Conservation (phyloP, 768 basidiomycete species). For the Tulasnella sp. region DNA sequence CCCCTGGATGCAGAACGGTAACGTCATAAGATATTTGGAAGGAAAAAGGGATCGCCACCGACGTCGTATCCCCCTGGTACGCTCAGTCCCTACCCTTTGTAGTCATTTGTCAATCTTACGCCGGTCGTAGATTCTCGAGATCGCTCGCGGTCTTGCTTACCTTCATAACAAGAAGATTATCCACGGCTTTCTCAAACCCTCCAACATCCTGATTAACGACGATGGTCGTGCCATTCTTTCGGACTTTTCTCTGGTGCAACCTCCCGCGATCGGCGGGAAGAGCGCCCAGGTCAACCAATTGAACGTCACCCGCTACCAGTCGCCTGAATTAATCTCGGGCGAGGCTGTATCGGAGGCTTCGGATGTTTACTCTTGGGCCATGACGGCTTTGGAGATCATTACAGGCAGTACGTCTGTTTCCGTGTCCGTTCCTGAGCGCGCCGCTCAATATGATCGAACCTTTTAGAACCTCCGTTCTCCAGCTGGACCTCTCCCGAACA, state of each 20-base stretch:
- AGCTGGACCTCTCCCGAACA: neutral
- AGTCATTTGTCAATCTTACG: neutral
- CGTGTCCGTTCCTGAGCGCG: neutral
- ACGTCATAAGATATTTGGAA: too few species aligned
- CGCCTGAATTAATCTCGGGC: conserved; percentile 9
- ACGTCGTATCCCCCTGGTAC: neutral
- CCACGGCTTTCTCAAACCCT: neutral
- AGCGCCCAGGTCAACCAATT: neutral
- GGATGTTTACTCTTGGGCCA: too few species aligned
- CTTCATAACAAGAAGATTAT: conserved; percentile 14
- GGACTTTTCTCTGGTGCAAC: conserved; percentile 15
- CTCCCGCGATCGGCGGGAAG: neutral
- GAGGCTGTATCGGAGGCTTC: neutral
- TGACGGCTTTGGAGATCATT: too few species aligned
- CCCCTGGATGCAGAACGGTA: neutral
- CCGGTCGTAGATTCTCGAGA: neutral
- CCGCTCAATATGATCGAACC: too few species aligned
- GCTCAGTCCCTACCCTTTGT: neutral
- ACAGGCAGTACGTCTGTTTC: neutral
- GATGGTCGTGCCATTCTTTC: conserved; percentile 8
- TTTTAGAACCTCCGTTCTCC: neutral
- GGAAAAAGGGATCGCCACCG: neutral
- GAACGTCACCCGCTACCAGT: neutral
- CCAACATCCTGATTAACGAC: conserved; percentile 16
- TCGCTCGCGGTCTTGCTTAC: conserved; percentile 7